Base-by-base conservation (phyloP, 305 asterid species). In the Fraxinus latifolia region DNA sequence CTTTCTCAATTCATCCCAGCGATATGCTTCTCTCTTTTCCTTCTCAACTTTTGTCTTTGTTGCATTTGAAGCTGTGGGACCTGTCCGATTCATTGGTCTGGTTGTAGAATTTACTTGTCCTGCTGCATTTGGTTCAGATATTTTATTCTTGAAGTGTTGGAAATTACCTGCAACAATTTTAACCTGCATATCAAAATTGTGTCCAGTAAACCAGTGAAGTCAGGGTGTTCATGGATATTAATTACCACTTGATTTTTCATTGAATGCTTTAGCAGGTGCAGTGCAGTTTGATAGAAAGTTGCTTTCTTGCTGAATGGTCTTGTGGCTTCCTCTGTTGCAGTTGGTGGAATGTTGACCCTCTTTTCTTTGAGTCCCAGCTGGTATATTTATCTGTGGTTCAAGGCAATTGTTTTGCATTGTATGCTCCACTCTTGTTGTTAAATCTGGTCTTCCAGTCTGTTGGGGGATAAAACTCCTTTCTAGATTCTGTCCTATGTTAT, bases 161-260 rank as follows among this genome's bases (percentile, higher is more conserved):
- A 15, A 77, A 65, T 81, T 74, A 84, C 77, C 85, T 77, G 80
- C 84, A 84, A 78, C 60, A 80, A 78, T 32, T 75, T 60, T 71
- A 75, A 79, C 23, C 23, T 71, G 37, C 15, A 31, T 1, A 34
- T 80, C 70, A 77, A 85, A 70, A 72, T 34, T 19, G 74, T 37
- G 15, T 74, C 71, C 25, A 15, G 42, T 19, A 47, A 73, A 82
- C 32, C 36, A 65, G 70, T 53, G 81, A 27, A 2, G 15, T 29
- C 34, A 74, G 79, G 65, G 75, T 62, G 53, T 82, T 84, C 71
- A 53, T 60, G 21, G 60, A 33, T 58, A 55, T 84, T 87, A 94
- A 55, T 84, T 88, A 94, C 94, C 93, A 42, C 74, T 82, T 83
- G 90, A 84, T 79, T 81, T 83, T 85, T 84, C 80, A 73, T 86